These are phyloP conservation scores for Camillea tinctor DNA, from an alignment of 2,329 filamentous ascomycete genomes.

Conservation along the genomic window DNA sequence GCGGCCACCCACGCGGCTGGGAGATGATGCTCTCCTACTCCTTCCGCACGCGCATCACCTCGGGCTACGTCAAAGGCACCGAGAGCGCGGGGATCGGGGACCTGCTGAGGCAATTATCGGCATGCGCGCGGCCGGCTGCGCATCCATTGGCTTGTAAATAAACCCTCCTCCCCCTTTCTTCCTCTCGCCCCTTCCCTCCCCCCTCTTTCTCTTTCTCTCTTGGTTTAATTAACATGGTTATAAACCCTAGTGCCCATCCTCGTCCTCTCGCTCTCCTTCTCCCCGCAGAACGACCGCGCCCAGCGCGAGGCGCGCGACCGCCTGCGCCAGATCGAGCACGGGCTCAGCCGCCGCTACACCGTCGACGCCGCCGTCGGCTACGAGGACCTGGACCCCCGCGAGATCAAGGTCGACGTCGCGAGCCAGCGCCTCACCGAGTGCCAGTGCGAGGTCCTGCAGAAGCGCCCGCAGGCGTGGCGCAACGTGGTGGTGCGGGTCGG, in stretches of 20 bases:
- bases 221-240: too few relatives aligned
- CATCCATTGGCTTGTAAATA: slow-evolving; percentile 26
- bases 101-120: slow-evolving; percentile 27
- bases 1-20: slow-evolving; percentile 32
- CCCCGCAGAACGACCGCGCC: slow-evolving; percentile 27
- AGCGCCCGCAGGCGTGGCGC: slow-evolving; percentile 33
- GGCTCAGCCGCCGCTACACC: slow-evolving; percentile 27
- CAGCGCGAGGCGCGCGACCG: slow-evolving; percentile 29
- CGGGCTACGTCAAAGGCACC: slow-evolving; percentile 34
- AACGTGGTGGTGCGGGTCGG: slow-evolving; percentile 24
- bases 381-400: slow-evolving; percentile 20
- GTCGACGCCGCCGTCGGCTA: slow-evolving; percentile 18
- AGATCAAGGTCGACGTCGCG: slow-evolving; percentile 29
- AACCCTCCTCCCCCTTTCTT: too few relatives aligned
- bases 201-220: too few relatives aligned
- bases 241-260: slow-evolving; percentile 35
- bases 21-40: slow-evolving; percentile 35
- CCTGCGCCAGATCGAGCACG: slow-evolving; percentile 31
- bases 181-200: too few relatives aligned
- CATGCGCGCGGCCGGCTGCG: slow-evolving; percentile 24
- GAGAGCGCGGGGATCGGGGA: slow-evolving; percentile 22
- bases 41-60: slow-evolving; percentile 28
- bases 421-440: slow-evolving; percentile 31
- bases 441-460: slow-evolving; percentile 33
- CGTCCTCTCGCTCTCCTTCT: slow-evolving; percentile 27